A percentile compares a stretch with the other conserved stretches of the same genome.
phyloP scores from a whole-genome alignment of 495 filamentous ascomycete genomes.

The Xylaria curta region DNA sequence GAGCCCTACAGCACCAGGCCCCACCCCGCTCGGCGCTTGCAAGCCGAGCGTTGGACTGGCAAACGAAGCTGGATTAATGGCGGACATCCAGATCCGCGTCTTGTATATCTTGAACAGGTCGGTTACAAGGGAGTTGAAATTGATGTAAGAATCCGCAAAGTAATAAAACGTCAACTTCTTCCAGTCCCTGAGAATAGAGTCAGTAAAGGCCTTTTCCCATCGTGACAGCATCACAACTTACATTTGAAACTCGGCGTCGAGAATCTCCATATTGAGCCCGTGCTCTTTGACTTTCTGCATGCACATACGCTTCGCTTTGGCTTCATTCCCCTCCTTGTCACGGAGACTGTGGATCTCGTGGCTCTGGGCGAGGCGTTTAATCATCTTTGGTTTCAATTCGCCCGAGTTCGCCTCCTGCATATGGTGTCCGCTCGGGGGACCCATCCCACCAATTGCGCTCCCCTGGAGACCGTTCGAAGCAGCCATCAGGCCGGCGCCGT shows the following conservation, averaged over 20 bases:
- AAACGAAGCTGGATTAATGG: conserved; percentile 97
- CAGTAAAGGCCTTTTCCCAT: conserved; percentile 20
- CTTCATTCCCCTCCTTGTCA: conserved; percentile 97
- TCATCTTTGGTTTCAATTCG: conserved; percentile 92
- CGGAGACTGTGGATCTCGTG: conserved; percentile 87
- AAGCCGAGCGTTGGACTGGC: conserved; percentile 79
- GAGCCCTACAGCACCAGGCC: conserved; percentile 64
- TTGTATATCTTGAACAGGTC: conserved; percentile 99
- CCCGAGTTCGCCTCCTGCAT: conserved; percentile 74
- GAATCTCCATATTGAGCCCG: conserved; percentile 94
- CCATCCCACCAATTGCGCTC: conserved; percentile 77
- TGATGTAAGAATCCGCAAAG: conserved; percentile 96
- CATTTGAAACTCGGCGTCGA: conserved; percentile 99
- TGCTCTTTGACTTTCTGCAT: conserved; percentile 96
- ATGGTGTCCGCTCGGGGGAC: conserved; percentile 70
- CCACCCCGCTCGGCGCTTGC: conserved; percentile 68
- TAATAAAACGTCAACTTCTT: conserved; percentile 99
- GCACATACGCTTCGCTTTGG: conserved; percentile 94
- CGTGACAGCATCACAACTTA: conserved; percentile 56
- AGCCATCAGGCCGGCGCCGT: conserved; percentile 60
- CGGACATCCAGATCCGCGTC: conserved; percentile 99
- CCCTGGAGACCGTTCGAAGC: conserved; percentile 65
- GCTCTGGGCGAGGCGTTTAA: conserved; percentile 88
- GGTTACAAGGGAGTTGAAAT: conserved; percentile 96
- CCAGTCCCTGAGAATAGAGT: conserved; percentile 77